phyloP scores from a whole-genome alignment of 495 filamentous ascomycete species.

The Penicillium ucsense region DNA sequence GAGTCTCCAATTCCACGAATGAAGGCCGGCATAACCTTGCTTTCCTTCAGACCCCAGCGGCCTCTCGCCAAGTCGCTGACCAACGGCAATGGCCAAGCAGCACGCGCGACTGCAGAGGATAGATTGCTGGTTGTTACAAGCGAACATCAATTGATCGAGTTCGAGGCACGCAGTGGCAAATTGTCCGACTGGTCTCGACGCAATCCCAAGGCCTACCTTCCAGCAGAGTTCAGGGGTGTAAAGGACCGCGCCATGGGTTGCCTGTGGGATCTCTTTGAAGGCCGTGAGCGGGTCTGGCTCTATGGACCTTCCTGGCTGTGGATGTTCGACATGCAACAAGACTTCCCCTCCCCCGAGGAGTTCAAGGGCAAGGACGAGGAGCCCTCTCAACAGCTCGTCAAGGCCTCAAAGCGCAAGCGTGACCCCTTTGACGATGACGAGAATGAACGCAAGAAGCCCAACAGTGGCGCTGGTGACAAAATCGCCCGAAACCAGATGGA shows the following conservation, averaged over 20 bases:
- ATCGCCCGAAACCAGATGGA: slow-evolving; percentile 49
- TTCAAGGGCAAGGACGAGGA: slow-evolving; percentile 17
- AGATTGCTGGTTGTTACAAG: slow-evolving; percentile 67
- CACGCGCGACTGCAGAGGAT: slow-evolving; percentile 34
- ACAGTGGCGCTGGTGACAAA: slow-evolving; percentile 49
- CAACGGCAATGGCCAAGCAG: slow-evolving; percentile 23
- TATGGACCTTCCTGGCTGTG: slow-evolving; percentile 79
- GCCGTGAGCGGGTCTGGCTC: slow-evolving; percentile 64
- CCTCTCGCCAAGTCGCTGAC: slow-evolving; percentile 19
- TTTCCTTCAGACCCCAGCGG: slow-evolving; percentile 61
- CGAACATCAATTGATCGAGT: slow-evolving; percentile 63
- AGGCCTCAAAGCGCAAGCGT: slow-evolving; percentile 38
- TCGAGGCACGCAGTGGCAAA: slow-evolving; percentile 62
- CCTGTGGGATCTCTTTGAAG: slow-evolving; percentile 63
- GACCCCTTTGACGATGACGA: slow-evolving; percentile 26
- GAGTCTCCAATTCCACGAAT: slow-evolving; percentile 70
- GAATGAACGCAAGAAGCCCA: slow-evolving; percentile 26
- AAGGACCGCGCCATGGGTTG: slow-evolving; percentile 73
- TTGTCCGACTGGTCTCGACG: slow-evolving; percentile 77
- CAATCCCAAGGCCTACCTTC: slow-evolving; percentile 67
- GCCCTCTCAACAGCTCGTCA: slow-evolving; percentile 11
- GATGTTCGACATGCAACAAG: slow-evolving; percentile 79
- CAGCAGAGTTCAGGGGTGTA: slow-evolving; percentile 56
- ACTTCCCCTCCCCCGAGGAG: slow-evolving; percentile 45
- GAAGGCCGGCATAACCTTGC: slow-evolving; percentile 52